Conservation (phyloP, 805 yeast genomes). For the Ogataea wickerhamii region DNA sequence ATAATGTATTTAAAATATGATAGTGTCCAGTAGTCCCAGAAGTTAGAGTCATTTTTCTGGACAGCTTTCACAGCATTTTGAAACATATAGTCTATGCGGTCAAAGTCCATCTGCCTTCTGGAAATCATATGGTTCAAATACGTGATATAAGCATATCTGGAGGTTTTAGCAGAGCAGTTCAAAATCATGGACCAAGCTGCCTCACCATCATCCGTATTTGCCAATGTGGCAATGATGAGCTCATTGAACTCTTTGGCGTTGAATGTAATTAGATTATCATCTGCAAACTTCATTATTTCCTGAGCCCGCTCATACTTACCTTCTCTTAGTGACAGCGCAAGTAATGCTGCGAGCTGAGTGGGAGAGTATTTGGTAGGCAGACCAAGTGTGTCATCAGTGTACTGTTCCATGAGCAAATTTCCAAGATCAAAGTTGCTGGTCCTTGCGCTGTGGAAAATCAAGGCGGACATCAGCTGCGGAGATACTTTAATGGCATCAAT, state of each 20-base stretch:
- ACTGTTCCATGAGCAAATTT: conserved; percentile 25
- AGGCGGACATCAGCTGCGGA: conserved; percentile 32
- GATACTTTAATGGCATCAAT: conserved; percentile 31
- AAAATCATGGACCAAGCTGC: conserved; percentile 30
- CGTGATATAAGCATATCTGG: conserved; percentile 27
- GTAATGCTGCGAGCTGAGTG: conserved; percentile 30
- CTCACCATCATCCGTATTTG: conserved; percentile 9
- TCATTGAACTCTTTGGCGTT: conserved; percentile 30
- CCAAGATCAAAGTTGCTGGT: conserved; percentile 25
- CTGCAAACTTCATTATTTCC: conserved; percentile 28
- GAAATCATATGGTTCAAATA: conserved; percentile 30
- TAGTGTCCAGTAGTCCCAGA: conserved; percentile 31
- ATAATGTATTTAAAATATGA: conserved; percentile 31
- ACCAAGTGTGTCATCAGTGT: conserved; percentile 21
- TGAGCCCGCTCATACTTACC: conserved; percentile 28
- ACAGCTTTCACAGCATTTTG: conserved; percentile 12
- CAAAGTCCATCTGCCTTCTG: conserved; percentile 21
- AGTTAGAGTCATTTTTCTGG: conserved; percentile 16
- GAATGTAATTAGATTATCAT: conserved; percentile 24
- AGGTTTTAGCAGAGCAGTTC: conserved; percentile 16
- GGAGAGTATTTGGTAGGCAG: conserved; percentile 23
- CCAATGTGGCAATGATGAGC: conserved; percentile 26
- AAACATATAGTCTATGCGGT: conserved; percentile 23
- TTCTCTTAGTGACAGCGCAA: conserved; percentile 25
- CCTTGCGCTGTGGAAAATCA: conserved; percentile 29